A percentile compares a stretch with the other conserved stretches of the same genome.
Evolutionary conservation across 1,284 basidiomycete genomes (phyloP).

Genomic region (Neolentinus lepideus): DNA sequence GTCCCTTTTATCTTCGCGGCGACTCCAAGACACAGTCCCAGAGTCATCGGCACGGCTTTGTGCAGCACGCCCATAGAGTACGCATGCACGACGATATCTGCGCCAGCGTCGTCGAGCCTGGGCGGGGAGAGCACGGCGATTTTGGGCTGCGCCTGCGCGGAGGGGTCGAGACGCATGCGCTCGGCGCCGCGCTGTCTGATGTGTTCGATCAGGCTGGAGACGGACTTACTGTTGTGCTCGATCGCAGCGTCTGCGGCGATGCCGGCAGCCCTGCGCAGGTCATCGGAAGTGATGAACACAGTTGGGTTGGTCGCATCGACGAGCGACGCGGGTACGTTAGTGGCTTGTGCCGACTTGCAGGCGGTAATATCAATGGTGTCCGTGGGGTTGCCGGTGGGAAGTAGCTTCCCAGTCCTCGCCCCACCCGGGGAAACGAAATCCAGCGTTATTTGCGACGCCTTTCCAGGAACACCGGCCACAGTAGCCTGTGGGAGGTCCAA

Average conservation of each 20-base stretch:
- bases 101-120: constrained; percentile 15
- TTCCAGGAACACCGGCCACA: constrained; percentile 62
- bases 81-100: constrained; percentile 53
- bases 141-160: constrained; percentile 62
- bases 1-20: constrained; percentile 48
- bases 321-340: constrained; percentile 37
- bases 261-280: constrained; percentile 33
- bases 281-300: constrained; percentile 44
- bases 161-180: constrained; percentile 58
- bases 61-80: constrained; percentile 70
- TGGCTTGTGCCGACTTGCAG: constrained; percentile 7
- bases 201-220: constrained; percentile 37
- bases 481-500: constrained; percentile 43
- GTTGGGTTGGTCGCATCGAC: constrained; percentile 74
- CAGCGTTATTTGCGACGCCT: constrained; percentile 55
- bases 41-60: constrained; percentile 69
- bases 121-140: constrained; percentile 51
- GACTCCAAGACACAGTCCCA: constrained; percentile 65
- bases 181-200: constrained; percentile 51
- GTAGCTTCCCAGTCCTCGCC: constrained; percentile 60
- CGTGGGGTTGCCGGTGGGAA: constrained; percentile 50
- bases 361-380: constrained; percentile 34
- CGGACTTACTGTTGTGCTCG: constrained; percentile 18
- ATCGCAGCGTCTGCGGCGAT: constrained; percentile 14
- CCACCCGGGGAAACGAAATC: constrained; percentile 64